Conservation (phyloP, 202 grass and related monocot species). For the Cymbopogon flexuosus region DNA sequence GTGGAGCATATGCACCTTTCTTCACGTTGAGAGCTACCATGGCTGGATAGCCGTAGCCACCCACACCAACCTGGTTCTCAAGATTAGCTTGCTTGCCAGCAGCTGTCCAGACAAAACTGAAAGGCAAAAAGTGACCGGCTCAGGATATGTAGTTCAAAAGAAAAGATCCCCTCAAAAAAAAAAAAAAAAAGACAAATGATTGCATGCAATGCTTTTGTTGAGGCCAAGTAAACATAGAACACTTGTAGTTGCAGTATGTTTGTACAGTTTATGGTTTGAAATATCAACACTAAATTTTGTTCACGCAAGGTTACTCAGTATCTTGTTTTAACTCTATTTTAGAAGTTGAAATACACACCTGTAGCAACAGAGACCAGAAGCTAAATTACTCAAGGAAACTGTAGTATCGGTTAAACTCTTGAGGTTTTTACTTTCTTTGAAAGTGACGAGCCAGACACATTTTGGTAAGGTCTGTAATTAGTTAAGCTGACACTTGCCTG, state of each 20-base stretch:
- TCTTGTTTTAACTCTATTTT: neutral
- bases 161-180: neutral
- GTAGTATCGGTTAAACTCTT: neutral
- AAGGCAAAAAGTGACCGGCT: slow-evolving; percentile 8
- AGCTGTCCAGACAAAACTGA: slow-evolving; percentile 86
- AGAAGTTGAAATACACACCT: neutral
- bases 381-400: neutral
- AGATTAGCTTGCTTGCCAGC: slow-evolving; percentile 84
- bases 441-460: neutral
- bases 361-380: too few relatives aligned
- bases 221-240: neutral
- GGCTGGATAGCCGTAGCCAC: slow-evolving; percentile 92
- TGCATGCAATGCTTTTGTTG: neutral
- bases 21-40: slow-evolving; percentile 94
- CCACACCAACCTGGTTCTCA: slow-evolving; percentile 85
- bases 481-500: slow-evolving; percentile 55
- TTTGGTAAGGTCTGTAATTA: neutral
- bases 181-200: neutral
- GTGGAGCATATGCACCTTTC: slow-evolving; percentile 80
- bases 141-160: slow-evolving; percentile 20
- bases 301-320: neutral
- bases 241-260: neutral
- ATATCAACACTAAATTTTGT: neutral
- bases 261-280: neutral
- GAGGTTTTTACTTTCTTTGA: neutral